These are phyloP conservation scores for Drosera capensis DNA, from an alignment of 148 eudicot genomes.

Conservation along the genomic window DNA sequence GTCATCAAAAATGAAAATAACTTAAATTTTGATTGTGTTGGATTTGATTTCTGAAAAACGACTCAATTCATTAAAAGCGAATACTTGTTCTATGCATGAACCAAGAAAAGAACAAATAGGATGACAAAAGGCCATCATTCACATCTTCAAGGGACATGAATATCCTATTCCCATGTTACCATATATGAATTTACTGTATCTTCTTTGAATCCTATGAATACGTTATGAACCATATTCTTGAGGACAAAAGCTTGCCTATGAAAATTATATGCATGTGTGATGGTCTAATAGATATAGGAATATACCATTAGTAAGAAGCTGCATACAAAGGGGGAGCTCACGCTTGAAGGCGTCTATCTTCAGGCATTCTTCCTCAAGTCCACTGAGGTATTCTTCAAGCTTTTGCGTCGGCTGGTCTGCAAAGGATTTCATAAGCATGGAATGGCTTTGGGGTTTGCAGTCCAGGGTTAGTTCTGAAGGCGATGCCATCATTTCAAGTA, in stretches of 20 bases:
- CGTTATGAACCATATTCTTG: no score
- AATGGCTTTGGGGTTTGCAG: conserved; percentile 61
- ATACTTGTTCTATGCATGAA: conserved; percentile 10
- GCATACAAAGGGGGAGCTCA: conserved; percentile 94
- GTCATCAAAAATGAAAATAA: background rate
- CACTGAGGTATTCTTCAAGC: conserved; percentile 61
- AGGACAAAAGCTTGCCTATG: background rate
- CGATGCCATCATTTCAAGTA: conserved; percentile 47
- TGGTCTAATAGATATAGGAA: background rate
- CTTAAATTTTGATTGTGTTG: background rate
- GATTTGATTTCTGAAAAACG: background rate
- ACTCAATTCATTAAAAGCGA: conserved; percentile 14
- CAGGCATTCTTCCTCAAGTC: conserved; percentile 82
- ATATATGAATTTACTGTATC: background rate
- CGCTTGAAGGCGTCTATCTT: conserved; percentile 98
- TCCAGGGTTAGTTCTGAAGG: conserved; percentile 63
- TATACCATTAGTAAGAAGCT: conserved; percentile 76
- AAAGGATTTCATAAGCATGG: conserved; percentile 54
- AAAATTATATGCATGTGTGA: background rate
- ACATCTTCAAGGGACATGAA: conserved; percentile 10
- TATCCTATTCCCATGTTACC: conserved; percentile 5
- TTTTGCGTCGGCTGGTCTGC: conserved; percentile 24
- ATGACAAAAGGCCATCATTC: conserved; percentile 11
- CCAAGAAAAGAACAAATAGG: conserved; percentile 7
- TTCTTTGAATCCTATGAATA: background rate